Evolutionary conservation across 495 filamentous ascomycete genomes (phyloP).

Genomic region (Corynascus novoguineensis): DNA sequence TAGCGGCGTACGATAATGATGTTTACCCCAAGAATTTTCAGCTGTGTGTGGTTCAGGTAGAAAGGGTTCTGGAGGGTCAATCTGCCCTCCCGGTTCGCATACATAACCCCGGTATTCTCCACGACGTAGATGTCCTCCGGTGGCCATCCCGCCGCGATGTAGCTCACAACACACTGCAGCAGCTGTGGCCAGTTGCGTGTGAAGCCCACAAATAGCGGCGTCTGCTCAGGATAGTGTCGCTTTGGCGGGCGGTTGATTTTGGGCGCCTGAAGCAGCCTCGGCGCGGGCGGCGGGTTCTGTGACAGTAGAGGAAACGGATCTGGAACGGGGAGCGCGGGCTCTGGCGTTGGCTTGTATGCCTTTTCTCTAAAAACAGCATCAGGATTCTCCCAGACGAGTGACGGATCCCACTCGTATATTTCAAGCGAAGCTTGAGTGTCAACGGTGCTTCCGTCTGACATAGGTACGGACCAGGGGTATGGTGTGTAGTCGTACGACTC

Average conservation of each 20-base stretch:
- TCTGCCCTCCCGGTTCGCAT: slow-evolving; percentile 42
- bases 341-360: slow-evolving; percentile 17
- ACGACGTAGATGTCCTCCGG: slow-evolving; percentile 54
- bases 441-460: too few relatives aligned
- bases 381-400: slow-evolving; percentile 17
- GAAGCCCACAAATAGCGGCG: slow-evolving; percentile 56
- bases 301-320: slow-evolving; percentile 28
- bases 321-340: slow-evolving; percentile 10
- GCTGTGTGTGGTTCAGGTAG: slow-evolving; percentile 52
- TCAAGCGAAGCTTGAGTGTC: slow-evolving; percentile 8
- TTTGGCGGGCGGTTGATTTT: slow-evolving; percentile 36
- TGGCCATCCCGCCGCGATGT: slow-evolving; percentile 58
- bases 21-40: slow-evolving; percentile 50
- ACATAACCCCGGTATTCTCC: slow-evolving; percentile 58
- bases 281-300: slow-evolving; percentile 10
- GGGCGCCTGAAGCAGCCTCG: slow-evolving; percentile 21
- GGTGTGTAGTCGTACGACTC: too few relatives aligned
- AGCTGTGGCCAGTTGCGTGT: slow-evolving; percentile 55
- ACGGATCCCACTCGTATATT: slow-evolving; percentile 12
- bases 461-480: too few relatives aligned
- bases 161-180: slow-evolving; percentile 52
- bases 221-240: slow-evolving; percentile 35
- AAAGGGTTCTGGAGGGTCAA: slow-evolving; percentile 58
- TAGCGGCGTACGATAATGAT: slow-evolving; percentile 32
- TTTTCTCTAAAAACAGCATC: slow-evolving; percentile 8